These are phyloP conservation scores for Boletus fagicola DNA, from an alignment of 768 basidiomycete genomes.

Conservation along the genomic window DNA sequence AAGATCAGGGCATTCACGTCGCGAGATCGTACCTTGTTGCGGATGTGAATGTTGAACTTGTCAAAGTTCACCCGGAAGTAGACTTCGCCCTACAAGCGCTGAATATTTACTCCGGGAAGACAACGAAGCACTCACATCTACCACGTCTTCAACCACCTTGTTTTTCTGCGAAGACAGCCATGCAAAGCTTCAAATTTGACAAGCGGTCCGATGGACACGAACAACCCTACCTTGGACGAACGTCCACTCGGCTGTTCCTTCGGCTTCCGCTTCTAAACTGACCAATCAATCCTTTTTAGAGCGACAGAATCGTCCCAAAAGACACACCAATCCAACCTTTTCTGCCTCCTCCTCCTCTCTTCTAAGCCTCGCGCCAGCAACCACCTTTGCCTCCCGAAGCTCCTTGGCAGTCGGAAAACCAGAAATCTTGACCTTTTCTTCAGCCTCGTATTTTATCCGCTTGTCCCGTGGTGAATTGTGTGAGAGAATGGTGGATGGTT, in stretches of 20 bases:
- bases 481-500: constrained; percentile 73
- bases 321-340: constrained; percentile 66
- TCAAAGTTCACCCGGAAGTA: constrained; percentile 89
- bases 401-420: constrained; percentile 83
- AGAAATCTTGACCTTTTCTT: constrained; percentile 69
- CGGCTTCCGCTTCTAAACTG: constrained; percentile 59
- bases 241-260: constrained; percentile 45
- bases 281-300: constrained; percentile 20
- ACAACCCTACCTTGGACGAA: constrained; percentile 50
- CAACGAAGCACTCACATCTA: constrained; percentile 57
- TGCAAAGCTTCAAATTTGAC: constrained; percentile 24
- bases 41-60: constrained; percentile 80
- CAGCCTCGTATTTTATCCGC: constrained; percentile 73
- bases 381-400: constrained; percentile 66
- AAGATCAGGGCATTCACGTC: background rate
- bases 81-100: constrained; percentile 53
- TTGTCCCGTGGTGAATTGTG: constrained; percentile 82
- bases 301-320: background rate
- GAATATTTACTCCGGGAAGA: background rate
- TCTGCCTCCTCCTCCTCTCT: constrained; percentile 74
- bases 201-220: background rate
- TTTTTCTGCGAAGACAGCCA: constrained; percentile 37
- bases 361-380: constrained; percentile 59
- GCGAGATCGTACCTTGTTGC: constrained; percentile 65
- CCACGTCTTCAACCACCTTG: constrained; percentile 47